These are phyloP conservation scores for Pseudoturritis turrita DNA, from an alignment of 345 rosid genomes.

Conservation along the genomic window DNA sequence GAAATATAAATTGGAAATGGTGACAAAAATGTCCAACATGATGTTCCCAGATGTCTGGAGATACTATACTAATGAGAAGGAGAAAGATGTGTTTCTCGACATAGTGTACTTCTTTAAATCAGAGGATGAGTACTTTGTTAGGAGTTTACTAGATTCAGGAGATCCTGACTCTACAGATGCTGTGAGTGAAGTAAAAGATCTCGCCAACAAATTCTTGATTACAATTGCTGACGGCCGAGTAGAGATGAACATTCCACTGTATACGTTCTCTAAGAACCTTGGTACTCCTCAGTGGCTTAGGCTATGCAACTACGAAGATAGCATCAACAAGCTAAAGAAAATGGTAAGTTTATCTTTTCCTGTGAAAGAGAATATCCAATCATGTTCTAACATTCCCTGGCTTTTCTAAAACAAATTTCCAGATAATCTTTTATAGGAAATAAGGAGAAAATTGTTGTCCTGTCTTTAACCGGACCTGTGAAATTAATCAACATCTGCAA, in stretches of 20 bases:
- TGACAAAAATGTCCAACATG: background rate
- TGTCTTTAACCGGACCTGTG: too few species aligned
- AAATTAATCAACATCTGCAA: background rate
- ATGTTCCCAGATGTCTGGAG: background rate
- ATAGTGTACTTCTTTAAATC: conserved; percentile 30
- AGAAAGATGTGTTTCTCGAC: conserved; percentile 27
- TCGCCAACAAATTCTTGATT: conserved; percentile 17
- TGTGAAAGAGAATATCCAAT: background rate
- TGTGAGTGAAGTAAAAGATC: background rate
- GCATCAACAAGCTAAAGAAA: background rate
- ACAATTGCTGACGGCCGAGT: background rate
- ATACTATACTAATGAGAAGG: background rate
- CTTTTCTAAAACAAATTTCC: too few species aligned
- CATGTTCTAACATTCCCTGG: background rate
- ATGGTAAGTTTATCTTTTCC: background rate
- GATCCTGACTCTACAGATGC: background rate
- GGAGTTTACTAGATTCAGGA: background rate
- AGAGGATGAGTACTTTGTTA: background rate
- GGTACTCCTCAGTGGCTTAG: background rate
- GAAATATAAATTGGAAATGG: background rate
- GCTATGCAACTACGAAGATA: background rate
- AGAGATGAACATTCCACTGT: conserved; percentile 21
- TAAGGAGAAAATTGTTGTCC: too few species aligned
- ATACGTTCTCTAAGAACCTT: background rate
- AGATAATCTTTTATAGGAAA: too few species aligned